These are phyloP conservation scores for Cardiospermum halicacabum DNA, from an alignment of 345 rosid genomes.

Conservation along the genomic window DNA sequence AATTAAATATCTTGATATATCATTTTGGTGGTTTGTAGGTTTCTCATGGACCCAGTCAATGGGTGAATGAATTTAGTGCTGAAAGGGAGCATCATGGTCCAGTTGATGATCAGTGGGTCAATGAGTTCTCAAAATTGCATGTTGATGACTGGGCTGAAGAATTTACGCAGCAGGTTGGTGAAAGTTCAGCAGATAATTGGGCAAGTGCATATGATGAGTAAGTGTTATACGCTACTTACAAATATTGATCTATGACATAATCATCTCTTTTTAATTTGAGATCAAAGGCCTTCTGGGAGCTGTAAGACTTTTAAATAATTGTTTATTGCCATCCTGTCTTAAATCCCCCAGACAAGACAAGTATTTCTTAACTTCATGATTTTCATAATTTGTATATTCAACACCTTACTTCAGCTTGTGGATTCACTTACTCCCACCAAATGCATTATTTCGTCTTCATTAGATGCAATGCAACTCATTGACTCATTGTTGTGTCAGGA, in stretches of 20 bases:
- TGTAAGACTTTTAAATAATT: neutral
- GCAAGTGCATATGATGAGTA: conserved; percentile 93
- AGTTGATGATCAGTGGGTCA: conserved; percentile 81
- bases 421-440: neutral
- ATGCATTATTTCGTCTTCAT: neutral
- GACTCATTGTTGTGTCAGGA: too few relatives aligned
- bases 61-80: conserved; percentile 82
- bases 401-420: neutral
- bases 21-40: conserved; percentile 33
- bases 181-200: conserved; percentile 73
- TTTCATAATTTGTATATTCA: neutral
- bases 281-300: neutral
- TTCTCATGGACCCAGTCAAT: conserved; percentile 59
- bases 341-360: neutral
- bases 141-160: conserved; percentile 95
- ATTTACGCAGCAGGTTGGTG: conserved; percentile 66
- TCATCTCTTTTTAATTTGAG: neutral
- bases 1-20: conserved; percentile 8
- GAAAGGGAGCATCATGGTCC: conserved; percentile 49
- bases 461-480: too few relatives aligned
- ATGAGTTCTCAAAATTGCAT: conserved; percentile 92
- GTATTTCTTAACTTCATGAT: neutral
- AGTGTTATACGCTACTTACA: conserved; percentile 29
- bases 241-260: neutral
- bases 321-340: neutral